phyloP scores from a whole-genome alignment of 768 basidiomycete species.

The Lactarius pseudohatsudake region DNA sequence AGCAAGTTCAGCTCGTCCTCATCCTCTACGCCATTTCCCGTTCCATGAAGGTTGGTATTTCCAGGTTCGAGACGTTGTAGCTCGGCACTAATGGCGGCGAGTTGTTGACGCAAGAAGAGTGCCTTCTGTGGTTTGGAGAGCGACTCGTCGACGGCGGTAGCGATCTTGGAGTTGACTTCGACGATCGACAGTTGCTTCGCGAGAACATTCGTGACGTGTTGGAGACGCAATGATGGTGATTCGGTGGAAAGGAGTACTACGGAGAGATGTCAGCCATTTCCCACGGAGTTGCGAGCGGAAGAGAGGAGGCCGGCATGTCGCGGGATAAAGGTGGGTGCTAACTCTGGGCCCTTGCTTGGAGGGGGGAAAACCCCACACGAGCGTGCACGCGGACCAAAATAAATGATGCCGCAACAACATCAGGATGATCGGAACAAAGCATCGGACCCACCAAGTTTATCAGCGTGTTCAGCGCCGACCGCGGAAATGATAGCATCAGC shows the following conservation, averaged over 20 bases:
- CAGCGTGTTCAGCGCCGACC: conserved; percentile 63
- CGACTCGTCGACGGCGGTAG: conserved; percentile 75
- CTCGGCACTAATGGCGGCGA: conserved; percentile 77
- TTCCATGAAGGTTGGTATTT: conserved; percentile 5
- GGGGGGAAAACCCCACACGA: not conserved
- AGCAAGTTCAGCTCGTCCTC: conserved; percentile 78
- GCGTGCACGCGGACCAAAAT: not conserved
- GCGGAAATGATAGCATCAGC: conserved; percentile 70
- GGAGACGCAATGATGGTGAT: conserved; percentile 61
- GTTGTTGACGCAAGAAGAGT: conserved; percentile 80
- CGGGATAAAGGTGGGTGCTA: not conserved
- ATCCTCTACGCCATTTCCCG: conserved; percentile 45
- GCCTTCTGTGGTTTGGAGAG: conserved; percentile 89
- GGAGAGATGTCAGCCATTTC: not conserved
- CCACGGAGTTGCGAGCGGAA: conserved; percentile 1
- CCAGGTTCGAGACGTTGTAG: conserved; percentile 51
- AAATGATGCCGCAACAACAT: not conserved
- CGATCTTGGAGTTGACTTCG: conserved; percentile 80
- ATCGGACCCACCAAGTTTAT: conserved; percentile 61
- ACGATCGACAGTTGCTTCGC: conserved; percentile 74
- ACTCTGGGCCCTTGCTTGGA: not conserved
- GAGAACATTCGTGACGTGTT: conserved; percentile 67
- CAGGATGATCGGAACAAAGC: not conserved
- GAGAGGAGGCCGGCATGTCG: not conserved
- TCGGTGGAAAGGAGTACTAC: conserved; percentile 62